Base-by-base conservation (phyloP, 352 stramenopile species). In the Phytophthora sp. region DNA sequence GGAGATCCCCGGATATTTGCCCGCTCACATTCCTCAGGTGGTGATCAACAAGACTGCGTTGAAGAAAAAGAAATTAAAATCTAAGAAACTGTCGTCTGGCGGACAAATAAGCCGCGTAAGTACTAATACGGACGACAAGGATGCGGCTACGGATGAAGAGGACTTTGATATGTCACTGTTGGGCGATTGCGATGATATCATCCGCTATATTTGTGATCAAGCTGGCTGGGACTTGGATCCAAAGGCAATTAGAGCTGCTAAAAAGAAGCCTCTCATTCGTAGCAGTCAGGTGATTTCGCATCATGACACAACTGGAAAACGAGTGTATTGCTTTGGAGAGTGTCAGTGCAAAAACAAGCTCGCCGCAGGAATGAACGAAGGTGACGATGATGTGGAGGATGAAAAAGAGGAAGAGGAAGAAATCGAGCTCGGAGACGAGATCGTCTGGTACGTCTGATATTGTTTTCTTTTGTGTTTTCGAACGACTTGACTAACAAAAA, bases 41-140 rank as follows among this genome's bases (percentile, higher is more conserved):
- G 84, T 97, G 45, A 93, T 97, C 53, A 97, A 97, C 64, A 94
- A 87, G 68, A 92, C 91, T 7, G 74, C 74, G n/a, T 68, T 97
- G 9, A 91, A 87, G 67, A 90, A 89, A 46, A 93, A 91, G 54
- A 83, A 76, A 34, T 60, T 89, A 27, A 79, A 74, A 51, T 57
- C 68, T 27, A 85, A 82, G 45, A 78, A 74, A 42, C 27, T 60
- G 0, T 66, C 54, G 26, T 21, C 61, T 1, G 57, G 26, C 17
- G 39, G 58, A 42, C 72, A 21, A 26, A 50, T 76, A 44, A 60
- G 46, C 34, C 54, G 52, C 32, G 32, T 57, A 15, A 75, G 34
- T 49, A 46, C 8, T 10, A 64, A 41, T 31, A 72, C 56, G 21
- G 69, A 35, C 4, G 72, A 68, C 42, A 41, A 54, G 3, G 24